phyloP scores from a whole-genome alignment of 177 flowering plant genomes.

The Vitis hybrid region DNA sequence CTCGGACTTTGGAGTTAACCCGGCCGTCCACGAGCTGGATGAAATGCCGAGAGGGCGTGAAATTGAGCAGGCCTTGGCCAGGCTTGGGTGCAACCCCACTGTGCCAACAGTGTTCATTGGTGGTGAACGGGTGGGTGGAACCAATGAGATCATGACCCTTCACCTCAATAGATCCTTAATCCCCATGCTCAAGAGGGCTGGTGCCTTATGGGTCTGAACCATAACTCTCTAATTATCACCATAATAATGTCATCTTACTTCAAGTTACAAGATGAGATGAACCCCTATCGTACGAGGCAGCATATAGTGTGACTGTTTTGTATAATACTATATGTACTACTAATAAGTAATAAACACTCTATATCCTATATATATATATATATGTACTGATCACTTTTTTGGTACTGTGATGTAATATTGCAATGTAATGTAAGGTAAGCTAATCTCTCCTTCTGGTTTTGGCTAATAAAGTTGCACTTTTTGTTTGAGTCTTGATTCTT shows the following conservation, averaged over 20 bases:
- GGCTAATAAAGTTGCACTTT: slow-evolving; percentile 12
- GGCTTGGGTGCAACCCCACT: slow-evolving; percentile 39
- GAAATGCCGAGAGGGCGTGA: slow-evolving; percentile 42
- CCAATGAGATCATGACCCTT: slow-evolving; percentile 50
- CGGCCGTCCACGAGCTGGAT: slow-evolving; percentile 52
- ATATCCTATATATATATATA: no score
- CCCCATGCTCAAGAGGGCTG: slow-evolving; percentile 40
- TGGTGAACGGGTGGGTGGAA: slow-evolving; percentile 50
- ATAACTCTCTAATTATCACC: background rate
- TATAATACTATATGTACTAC: no score
- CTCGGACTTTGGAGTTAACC: slow-evolving; percentile 46
- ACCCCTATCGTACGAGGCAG: no score
- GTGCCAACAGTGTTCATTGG: slow-evolving; percentile 61
- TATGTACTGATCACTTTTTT: no score
- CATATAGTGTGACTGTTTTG: no score
- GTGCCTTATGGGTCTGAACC: slow-evolving; percentile 44
- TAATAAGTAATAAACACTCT: no score
- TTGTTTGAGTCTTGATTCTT: no score
- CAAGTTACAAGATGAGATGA: background rate
- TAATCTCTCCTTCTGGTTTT: background rate
- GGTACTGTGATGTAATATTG: background rate
- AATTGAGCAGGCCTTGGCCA: slow-evolving; percentile 41
- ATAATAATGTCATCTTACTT: background rate
- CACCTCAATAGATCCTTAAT: slow-evolving; percentile 42
- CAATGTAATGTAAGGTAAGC: background rate